Conservation (phyloP, 257 asterid genomes). For the Rubia yunnanensis region DNA sequence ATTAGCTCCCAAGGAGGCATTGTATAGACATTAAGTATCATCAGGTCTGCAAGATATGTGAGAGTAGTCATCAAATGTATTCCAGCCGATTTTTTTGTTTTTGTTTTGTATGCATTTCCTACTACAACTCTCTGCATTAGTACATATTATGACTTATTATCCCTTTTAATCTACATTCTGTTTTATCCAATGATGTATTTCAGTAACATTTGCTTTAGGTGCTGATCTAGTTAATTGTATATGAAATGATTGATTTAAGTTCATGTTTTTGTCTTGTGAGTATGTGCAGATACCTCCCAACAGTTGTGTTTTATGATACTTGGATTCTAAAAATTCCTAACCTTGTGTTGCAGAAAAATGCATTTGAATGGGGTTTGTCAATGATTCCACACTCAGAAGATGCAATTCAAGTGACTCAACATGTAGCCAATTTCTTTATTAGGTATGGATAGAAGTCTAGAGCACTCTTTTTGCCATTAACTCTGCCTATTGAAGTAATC, state of each 20-base stretch:
- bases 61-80: not conserved
- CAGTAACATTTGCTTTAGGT: not conserved
- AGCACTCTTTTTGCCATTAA: not conserved
- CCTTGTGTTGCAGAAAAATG: constrained; percentile 60
- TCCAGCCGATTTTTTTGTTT: not conserved
- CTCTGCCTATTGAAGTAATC: not conserved
- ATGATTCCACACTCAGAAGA: constrained; percentile 94
- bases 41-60: not conserved
- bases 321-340: not conserved
- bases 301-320: not conserved
- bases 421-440: constrained; percentile 75
- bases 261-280: not conserved
- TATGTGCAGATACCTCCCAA: not conserved
- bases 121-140: not conserved
- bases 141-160: not conserved
- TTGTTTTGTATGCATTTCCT: not conserved
- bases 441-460: constrained; percentile 31
- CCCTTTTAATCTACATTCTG: not conserved
- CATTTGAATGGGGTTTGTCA: constrained; percentile 91
- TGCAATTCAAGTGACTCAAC: constrained; percentile 92
- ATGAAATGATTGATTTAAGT: not conserved
- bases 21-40: not conserved
- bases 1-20: not conserved
- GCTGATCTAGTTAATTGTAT: not conserved
- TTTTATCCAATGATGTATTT: not conserved